Evolutionary conservation across 176 grass and related monocot species (phyloP).

Genomic region (Eleusine indica): DNA sequence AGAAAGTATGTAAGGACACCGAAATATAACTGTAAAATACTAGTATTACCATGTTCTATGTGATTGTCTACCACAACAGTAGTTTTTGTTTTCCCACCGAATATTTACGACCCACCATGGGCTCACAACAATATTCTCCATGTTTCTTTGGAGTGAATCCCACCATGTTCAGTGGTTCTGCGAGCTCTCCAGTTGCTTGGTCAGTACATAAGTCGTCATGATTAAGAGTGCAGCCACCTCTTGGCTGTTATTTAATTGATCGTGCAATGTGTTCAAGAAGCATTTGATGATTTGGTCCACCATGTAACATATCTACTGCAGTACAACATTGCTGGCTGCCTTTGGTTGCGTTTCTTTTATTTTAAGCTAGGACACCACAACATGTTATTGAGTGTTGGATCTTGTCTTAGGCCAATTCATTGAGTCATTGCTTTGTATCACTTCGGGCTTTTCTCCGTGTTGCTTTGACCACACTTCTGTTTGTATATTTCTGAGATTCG

Average conservation of each 20-base stretch:
- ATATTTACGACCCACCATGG: not conserved
- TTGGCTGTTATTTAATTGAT: constrained; percentile 24
- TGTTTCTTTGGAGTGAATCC: constrained; percentile 26
- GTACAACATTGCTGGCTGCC: not conserved
- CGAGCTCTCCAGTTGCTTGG: constrained; percentile 2
- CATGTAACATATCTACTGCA: constrained; percentile 16
- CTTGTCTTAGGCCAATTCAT: constrained; percentile 11
- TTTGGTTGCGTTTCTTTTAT: constrained; percentile 15
- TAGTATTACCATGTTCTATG: not conserved
- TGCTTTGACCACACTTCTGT: not conserved
- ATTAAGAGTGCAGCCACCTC: constrained; percentile 16
- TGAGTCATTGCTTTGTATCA: not conserved
- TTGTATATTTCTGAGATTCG: not conserved
- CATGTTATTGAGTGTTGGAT: constrained; percentile 21
- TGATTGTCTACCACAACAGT: not conserved
- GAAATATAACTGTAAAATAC: not conserved
- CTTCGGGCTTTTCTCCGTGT: constrained; percentile 31
- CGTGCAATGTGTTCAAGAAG: constrained; percentile 21
- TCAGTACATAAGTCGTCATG: constrained; percentile 17
- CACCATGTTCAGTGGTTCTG: constrained; percentile 3
- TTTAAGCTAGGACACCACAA: not conserved
- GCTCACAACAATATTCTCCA: constrained; percentile 27
- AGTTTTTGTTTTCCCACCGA: not conserved
- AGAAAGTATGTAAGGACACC: not conserved
- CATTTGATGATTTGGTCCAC: constrained; percentile 33